These are phyloP conservation scores for Skeletonema grethae DNA, from an alignment of 108 stramenopile genomes.

Conservation along the genomic window DNA sequence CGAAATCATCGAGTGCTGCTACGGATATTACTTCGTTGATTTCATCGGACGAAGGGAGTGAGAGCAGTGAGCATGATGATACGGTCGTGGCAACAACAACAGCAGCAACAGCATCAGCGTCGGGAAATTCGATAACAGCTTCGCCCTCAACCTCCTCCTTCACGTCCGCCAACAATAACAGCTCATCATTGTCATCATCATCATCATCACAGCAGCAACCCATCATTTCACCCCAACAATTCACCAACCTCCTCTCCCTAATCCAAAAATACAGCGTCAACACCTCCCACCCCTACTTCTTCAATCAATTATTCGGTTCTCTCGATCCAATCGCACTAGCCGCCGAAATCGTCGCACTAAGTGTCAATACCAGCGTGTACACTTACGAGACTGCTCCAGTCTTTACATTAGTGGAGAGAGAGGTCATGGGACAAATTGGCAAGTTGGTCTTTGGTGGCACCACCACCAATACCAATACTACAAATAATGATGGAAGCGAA, in stretches of 20 bases:
- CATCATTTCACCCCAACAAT: slow-evolving; percentile 9
- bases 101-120: no score
- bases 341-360: slow-evolving; percentile 44
- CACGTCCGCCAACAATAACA: neutral
- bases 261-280: slow-evolving; percentile 49
- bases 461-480: neutral
- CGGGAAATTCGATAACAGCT: no score
- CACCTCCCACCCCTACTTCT: slow-evolving; percentile 59
- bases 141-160: neutral
- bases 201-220: neutral
- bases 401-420: slow-evolving; percentile 46
- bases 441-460: slow-evolving; percentile 29
- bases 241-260: slow-evolving; percentile 36
- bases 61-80: no score
- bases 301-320: slow-evolving; percentile 62
- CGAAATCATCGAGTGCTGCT: slow-evolving; percentile 1
- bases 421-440: slow-evolving; percentile 38
- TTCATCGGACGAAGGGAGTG: neutral
- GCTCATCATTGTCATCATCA: no score
- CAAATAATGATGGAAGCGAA: neutral
- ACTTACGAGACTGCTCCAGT: slow-evolving; percentile 56
- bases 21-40: slow-evolving; percentile 5
- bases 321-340: slow-evolving; percentile 57
- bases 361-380: slow-evolving; percentile 41
- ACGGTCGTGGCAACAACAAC: no score